Evolutionary conservation across 495 filamentous ascomycete genomes (phyloP).

Genomic region (Cercophora newfieldiana): DNA sequence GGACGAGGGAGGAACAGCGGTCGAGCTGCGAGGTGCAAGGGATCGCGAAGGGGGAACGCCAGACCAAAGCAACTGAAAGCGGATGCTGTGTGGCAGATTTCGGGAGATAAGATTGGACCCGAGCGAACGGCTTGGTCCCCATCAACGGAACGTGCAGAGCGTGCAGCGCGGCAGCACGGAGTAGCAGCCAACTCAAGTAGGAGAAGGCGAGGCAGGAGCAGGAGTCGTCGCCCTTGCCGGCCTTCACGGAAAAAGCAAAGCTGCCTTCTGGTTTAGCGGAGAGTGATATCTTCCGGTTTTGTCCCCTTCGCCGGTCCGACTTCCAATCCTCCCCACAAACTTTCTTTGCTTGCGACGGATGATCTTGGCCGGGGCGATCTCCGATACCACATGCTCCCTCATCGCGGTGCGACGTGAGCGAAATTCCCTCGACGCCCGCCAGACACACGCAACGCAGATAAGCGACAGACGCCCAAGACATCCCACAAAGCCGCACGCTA

Average conservation of each 20-base stretch:
- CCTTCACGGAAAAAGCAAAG: conserved; percentile 11
- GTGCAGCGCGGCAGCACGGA: neutral
- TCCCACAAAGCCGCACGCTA: neutral
- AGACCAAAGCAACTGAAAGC: conserved; percentile 8
- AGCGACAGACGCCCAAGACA: conserved; percentile 12
- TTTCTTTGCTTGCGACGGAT: neutral
- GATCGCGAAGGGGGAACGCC: neutral
- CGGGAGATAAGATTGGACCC: conserved; percentile 20
- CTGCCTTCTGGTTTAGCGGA: neutral
- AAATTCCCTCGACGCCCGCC: neutral
- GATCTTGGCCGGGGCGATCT: neutral
- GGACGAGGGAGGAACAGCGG: neutral
- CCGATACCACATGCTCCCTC: conserved; percentile 1
- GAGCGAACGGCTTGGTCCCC: conserved; percentile 12
- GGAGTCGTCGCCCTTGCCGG: neutral
- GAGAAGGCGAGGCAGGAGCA: neutral
- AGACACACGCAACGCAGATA: neutral
- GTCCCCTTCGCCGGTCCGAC: neutral
- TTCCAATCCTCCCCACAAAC: neutral
- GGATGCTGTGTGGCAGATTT: conserved; percentile 13
- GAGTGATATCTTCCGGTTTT: neutral
- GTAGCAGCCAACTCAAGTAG: too few species aligned
- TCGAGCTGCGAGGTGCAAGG: neutral
- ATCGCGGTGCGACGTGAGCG: conserved; percentile 6
- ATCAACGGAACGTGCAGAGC: conserved; percentile 13